These are phyloP conservation scores for Arthrinium phaeospermum DNA, from an alignment of 2,329 filamentous ascomycete genomes.

Conservation along the genomic window DNA sequence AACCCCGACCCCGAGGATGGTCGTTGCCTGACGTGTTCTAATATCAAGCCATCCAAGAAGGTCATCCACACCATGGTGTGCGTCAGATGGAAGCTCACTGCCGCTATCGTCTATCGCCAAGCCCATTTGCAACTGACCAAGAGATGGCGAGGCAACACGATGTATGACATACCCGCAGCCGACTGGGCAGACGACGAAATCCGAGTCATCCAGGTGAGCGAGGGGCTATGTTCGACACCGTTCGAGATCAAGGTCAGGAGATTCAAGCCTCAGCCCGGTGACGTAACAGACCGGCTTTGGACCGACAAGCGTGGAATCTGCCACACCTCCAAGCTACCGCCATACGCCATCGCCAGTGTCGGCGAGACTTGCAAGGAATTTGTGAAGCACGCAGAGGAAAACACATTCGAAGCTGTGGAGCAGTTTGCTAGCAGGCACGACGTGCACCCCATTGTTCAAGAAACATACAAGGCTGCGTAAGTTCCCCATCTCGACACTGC, in stretches of 20 bases:
- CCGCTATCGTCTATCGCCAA: slow-evolving; percentile 47
- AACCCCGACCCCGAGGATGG: slow-evolving; percentile 39
- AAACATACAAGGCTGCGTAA: slow-evolving; percentile 39
- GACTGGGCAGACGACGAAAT: slow-evolving; percentile 38
- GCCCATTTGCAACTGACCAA: slow-evolving; percentile 51
- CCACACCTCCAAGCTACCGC: slow-evolving; percentile 38
- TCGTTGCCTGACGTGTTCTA: slow-evolving; percentile 48
- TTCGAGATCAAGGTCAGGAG: slow-evolving; percentile 47
- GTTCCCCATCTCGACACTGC: slow-evolving; percentile 17
- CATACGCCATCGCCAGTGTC: slow-evolving; percentile 49
- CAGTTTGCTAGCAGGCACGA: slow-evolving; percentile 38
- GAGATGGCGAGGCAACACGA: slow-evolving; percentile 47
- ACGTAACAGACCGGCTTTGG: slow-evolving; percentile 48
- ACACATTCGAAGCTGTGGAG: slow-evolving; percentile 38
- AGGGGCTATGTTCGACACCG: slow-evolving; percentile 44
- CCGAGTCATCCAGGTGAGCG: slow-evolving; percentile 44
- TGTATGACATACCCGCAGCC: slow-evolving; percentile 44
- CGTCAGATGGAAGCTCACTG: slow-evolving; percentile 49
- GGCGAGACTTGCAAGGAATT: slow-evolving; percentile 42
- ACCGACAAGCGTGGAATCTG: slow-evolving; percentile 37
- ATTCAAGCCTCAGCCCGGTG: slow-evolving; percentile 45
- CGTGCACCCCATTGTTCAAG: slow-evolving; percentile 37
- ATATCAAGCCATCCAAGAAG: slow-evolving; percentile 49
- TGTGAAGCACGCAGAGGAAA: slow-evolving; percentile 41
- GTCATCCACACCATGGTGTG: slow-evolving; percentile 54